phyloP scores from a whole-genome alignment of 257 asterid species.

The Solanum corneliomulleri region DNA sequence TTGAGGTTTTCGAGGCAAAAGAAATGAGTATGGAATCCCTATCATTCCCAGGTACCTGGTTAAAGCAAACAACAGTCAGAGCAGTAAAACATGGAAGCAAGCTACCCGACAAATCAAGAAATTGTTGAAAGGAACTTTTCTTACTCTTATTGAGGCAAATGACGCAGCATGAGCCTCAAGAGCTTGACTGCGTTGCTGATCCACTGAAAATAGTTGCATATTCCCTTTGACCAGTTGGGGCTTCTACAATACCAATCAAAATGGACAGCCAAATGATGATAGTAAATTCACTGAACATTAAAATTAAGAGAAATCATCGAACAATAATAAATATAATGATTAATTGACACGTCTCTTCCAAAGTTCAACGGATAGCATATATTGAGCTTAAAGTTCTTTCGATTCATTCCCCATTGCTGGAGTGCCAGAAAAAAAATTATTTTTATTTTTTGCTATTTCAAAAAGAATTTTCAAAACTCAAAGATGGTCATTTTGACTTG shows the following conservation, averaged over 20 bases:
- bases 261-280: background rate
- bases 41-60: constrained; percentile 82
- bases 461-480: background rate
- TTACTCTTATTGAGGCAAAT: constrained; percentile 78
- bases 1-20: constrained; percentile 59
- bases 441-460: background rate
- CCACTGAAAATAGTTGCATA: constrained; percentile 94
- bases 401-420: background rate
- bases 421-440: background rate
- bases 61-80: constrained; percentile 1
- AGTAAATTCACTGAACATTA: background rate
- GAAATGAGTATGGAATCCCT: constrained; percentile 91
- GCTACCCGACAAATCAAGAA: background rate
- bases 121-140: background rate
- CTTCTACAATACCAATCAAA: constrained; percentile 27
- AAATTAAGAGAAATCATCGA: background rate
- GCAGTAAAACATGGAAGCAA: background rate
- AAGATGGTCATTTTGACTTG: background rate
- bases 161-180: constrained; percentile 99
- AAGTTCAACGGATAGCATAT: background rate
- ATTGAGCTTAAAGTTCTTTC: background rate
- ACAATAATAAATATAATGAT: background rate
- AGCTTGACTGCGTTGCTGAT: constrained; percentile 97
- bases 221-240: constrained; percentile 96
- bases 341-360: background rate